phyloP scores from a whole-genome alignment of 148 eudicot species.

The Fagopyrum esculentum region DNA sequence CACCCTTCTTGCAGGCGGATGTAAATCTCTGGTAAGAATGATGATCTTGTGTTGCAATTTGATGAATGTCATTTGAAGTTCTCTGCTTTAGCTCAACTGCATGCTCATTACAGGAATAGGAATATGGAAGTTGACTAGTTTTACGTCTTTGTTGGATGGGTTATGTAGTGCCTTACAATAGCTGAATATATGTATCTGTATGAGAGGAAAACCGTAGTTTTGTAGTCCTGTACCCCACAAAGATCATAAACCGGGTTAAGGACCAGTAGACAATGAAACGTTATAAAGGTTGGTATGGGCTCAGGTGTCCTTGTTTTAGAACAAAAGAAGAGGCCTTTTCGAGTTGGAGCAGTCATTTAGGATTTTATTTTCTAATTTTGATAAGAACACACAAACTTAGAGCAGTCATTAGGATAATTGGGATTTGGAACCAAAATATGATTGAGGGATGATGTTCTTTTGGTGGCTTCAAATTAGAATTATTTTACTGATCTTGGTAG shows the following conservation, averaged over 20 bases:
- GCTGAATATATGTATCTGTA: neutral
- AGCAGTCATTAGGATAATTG: neutral
- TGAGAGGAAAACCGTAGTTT: neutral
- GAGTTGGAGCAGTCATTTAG: neutral
- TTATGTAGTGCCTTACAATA: neutral
- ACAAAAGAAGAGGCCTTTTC: neutral
- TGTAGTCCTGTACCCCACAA: neutral
- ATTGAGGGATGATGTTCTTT: neutral
- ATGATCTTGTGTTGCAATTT: neutral
- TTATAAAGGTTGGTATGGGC: neutral
- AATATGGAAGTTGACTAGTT: neutral
- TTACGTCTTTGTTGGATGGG: neutral
- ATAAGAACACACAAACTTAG: neutral
- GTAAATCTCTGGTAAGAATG: constrained; percentile 66
- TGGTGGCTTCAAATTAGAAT: neutral
- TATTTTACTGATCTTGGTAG: neutral
- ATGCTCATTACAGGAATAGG: neutral
- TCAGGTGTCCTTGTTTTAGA: neutral
- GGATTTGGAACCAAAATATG: neutral
- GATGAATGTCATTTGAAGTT: neutral
- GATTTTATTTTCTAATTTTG: too few relatives aligned
- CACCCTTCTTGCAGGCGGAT: constrained; percentile 87
- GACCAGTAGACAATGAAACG: too few relatives aligned
- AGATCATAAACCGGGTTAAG: neutral
- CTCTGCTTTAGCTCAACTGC: neutral